Evolutionary conservation across 2,329 filamentous ascomycete genomes (phyloP).

Genomic region (Fusarium sp.): DNA sequence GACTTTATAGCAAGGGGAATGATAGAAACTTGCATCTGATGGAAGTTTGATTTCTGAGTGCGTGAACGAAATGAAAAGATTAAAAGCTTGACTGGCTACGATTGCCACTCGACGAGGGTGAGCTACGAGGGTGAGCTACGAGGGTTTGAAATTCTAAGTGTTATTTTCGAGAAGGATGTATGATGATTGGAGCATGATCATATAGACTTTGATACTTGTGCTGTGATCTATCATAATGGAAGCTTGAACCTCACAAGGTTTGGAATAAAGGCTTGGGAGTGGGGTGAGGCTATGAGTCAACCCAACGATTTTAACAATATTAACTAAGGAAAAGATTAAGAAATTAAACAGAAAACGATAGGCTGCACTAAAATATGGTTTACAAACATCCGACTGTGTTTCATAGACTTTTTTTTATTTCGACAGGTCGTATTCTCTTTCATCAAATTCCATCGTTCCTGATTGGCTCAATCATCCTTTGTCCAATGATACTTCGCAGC

Average conservation of each 20-base stretch:
- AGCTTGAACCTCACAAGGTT: not conserved
- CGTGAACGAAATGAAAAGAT: too few relatives aligned
- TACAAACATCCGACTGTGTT: not conserved
- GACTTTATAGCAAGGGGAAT: not conserved
- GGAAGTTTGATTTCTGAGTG: too few relatives aligned
- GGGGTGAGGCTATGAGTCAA: not conserved
- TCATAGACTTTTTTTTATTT: not conserved
- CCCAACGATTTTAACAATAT: not conserved
- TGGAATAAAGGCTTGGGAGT: not conserved
- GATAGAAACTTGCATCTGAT: too few relatives aligned
- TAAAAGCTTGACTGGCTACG: not conserved
- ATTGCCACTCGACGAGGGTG: not conserved
- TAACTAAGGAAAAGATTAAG: too few relatives aligned
- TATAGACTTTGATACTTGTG: too few relatives aligned
- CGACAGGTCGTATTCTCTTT: not conserved
- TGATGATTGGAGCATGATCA: accelerated
- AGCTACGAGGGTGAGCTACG: too few relatives aligned
- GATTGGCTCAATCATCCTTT: conserved; percentile 38
- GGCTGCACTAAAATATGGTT: not conserved
- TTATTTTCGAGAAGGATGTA: too few relatives aligned
- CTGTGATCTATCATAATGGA: not conserved
- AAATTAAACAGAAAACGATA: not conserved
- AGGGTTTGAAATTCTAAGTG: accelerated
- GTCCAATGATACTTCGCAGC: conserved; percentile 53
- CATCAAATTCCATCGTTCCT: not conserved